phyloP scores from a whole-genome alignment of 306 rosid species.

The Lathyrus sativus region DNA sequence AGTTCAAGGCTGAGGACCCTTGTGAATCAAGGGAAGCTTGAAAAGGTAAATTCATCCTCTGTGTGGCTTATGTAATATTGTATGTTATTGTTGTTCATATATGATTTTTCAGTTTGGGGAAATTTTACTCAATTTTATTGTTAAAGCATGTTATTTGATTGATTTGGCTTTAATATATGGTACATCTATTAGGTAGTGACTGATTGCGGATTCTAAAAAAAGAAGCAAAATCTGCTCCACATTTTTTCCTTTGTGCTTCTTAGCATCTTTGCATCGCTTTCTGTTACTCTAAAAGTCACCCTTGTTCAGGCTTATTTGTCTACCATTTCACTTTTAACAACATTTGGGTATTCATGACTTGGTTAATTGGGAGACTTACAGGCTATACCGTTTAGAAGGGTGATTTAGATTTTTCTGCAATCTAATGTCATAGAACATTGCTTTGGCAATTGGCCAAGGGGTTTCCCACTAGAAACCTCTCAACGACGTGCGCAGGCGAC shows the following conservation, averaged over 20 bases:
- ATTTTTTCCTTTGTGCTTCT: neutral
- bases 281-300: neutral
- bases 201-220: constrained; percentile 7
- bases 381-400: too few species aligned
- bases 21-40: constrained; percentile 24
- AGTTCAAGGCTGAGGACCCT: neutral
- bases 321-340: neutral
- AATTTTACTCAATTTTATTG: neutral
- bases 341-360: neutral
- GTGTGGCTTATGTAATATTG: neutral
- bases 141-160: neutral
- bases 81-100: neutral
- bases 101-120: neutral
- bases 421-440: too few species aligned
- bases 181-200: neutral
- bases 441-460: too few species aligned
- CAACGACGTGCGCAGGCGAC: too few species aligned
- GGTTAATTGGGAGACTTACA: neutral
- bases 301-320: neutral
- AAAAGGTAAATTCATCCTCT: constrained; percentile 12
- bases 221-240: constrained; percentile 4
- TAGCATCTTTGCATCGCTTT: neutral
- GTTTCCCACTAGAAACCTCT: too few species aligned
- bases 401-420: too few species aligned
- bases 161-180: neutral